Evolutionary conservation across 2,329 filamentous ascomycete species (phyloP).

Genomic region (Lasiodiplodia hormozganensis): DNA sequence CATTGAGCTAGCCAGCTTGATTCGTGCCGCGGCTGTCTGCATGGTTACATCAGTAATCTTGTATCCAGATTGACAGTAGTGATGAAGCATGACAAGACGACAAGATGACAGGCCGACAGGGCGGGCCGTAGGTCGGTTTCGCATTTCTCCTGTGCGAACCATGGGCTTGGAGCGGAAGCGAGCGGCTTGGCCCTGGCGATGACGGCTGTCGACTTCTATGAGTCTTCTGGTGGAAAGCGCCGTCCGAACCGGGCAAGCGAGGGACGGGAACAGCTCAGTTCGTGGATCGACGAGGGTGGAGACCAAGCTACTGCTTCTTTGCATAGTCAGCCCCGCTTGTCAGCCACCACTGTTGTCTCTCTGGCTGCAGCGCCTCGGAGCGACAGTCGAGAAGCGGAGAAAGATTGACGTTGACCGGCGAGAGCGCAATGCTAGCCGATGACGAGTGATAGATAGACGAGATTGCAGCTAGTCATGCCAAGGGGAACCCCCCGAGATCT

Average conservation of each 20-base stretch:
- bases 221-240: neutral
- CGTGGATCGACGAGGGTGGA: neutral
- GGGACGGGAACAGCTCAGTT: neutral
- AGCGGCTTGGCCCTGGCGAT: neutral
- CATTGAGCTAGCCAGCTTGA: too few species aligned
- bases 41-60: too few species aligned
- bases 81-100: too few species aligned
- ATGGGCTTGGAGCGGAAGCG: neutral
- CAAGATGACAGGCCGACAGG: too few species aligned
- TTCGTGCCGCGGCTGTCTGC: too few species aligned
- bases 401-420: neutral
- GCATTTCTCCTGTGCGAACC: too few species aligned
- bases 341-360: neutral
- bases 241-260: neutral
- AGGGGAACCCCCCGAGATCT: neutral
- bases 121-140: too few species aligned
- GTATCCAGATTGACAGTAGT: too few species aligned
- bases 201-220: neutral
- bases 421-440: neutral
- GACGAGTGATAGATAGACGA: constrained; percentile 3
- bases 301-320: neutral
- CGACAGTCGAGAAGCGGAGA: neutral
- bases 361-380: neutral
- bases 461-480: neutral
- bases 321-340: neutral